Evolutionary conservation across 2,329 filamentous ascomycete species (phyloP), one percentile per base, ranked within the genome.

Genomic region (Alternaria longipes): DNA sequence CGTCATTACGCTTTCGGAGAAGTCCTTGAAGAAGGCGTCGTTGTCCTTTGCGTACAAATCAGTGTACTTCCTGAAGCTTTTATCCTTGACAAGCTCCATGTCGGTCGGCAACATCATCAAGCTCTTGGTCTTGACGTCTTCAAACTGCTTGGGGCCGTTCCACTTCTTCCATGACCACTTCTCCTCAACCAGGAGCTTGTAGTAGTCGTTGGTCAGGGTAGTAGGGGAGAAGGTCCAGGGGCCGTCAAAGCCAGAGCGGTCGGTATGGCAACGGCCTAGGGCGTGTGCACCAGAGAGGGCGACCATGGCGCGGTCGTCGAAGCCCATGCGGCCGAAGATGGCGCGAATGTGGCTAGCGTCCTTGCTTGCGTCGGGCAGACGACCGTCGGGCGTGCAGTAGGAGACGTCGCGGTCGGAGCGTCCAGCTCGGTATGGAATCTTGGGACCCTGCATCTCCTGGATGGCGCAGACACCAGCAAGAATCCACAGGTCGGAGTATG

Each of bases 101-200:
- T 99, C 94, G 67, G 93, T 91, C 54, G 95, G 95, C 80, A 99
- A 84, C 94, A 99, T 98, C 95, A 99, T 98, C 73, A 98, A 84
- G 42, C 86, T 86, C 87, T 97, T 94, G 74, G 90, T 92, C 76
- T 85, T 87, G 83, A 91, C 91, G 83, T 98, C 94, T 83, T 97
- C 90, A 78, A 90, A 94, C 86, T 96, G 94, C 82, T 90, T 89
- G 68, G 93, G 93, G 28, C 95, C 94, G 73, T 94, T 88, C 94
- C 94, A 95, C 97, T 87, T 97, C 95, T 89, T 97, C 91, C 87
- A 92, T 77, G 88, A 84, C 95, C 94, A 98, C 86, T 97, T 96
- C 89, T 97, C 93, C 64, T 93, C 87, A 34, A 97, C 75, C 49
- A 99, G 86, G 16, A 98, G 87, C 71, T 89, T 90, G 88, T 88